A percentile compares a stretch with the other conserved stretches of the same genome.
phyloP scores from a whole-genome alignment of 176 grass and related monocot species.

The Pontederia crassipes region DNA sequence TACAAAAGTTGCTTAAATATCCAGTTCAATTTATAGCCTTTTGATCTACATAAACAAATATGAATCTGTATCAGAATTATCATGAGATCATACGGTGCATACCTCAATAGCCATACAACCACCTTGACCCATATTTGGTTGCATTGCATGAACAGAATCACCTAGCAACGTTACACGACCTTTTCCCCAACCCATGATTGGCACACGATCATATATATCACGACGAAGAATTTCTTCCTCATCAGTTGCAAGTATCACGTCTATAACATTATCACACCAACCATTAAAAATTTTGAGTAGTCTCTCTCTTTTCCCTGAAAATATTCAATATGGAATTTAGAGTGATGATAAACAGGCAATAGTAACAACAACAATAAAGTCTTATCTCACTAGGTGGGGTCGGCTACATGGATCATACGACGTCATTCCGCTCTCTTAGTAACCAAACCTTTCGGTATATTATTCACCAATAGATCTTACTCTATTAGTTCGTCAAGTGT shows the following conservation, averaged over 20 bases:
- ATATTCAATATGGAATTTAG: not conserved
- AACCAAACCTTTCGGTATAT: too few relatives aligned
- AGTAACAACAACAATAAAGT: too few relatives aligned
- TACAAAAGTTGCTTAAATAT: too few relatives aligned
- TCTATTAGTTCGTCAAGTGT: too few relatives aligned
- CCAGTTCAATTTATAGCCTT: too few relatives aligned
- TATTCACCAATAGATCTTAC: too few relatives aligned
- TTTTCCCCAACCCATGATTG: slow-evolving; percentile 77
- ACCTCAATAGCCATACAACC: slow-evolving; percentile 99
- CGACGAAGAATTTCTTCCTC: slow-evolving; percentile 80
- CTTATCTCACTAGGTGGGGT: too few relatives aligned
- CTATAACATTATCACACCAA: slow-evolving; percentile 93
- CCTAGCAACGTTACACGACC: slow-evolving; percentile 94
- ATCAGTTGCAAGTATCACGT: slow-evolving; percentile 76
- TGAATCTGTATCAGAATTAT: too few relatives aligned
- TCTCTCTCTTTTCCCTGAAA: slow-evolving; percentile 65
- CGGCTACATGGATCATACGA: too few relatives aligned
- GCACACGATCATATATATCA: slow-evolving; percentile 82
- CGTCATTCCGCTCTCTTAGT: too few relatives aligned
- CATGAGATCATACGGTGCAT: slow-evolving; percentile 4
- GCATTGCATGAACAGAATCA: slow-evolving; percentile 98
- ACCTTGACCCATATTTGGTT: slow-evolving; percentile 98
- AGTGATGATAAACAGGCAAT: too few relatives aligned
- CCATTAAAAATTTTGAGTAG: slow-evolving; percentile 69
- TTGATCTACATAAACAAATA: too few relatives aligned